Evolutionary conservation across 768 basidiomycete species (phyloP).

Genomic region (Austroboletus festivus): DNA sequence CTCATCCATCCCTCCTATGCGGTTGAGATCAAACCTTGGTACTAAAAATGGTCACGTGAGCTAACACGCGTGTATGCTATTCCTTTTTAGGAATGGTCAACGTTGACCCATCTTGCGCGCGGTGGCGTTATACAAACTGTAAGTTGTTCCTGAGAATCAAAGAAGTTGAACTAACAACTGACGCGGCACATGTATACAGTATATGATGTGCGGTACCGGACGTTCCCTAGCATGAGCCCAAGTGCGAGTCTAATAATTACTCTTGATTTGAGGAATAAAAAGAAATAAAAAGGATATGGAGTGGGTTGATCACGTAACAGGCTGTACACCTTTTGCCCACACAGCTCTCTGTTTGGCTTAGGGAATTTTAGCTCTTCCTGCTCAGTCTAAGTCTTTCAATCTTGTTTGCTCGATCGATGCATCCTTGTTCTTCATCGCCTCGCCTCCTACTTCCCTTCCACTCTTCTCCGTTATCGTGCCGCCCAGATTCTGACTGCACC

Average conservation of each 20-base stretch:
- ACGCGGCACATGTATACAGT: too few species aligned
- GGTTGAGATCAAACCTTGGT: too few species aligned
- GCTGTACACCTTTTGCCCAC: slow-evolving; percentile 18
- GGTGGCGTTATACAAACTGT: too few species aligned
- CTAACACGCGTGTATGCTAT: too few species aligned
- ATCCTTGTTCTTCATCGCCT: slow-evolving; percentile 10
- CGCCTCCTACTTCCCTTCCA: slow-evolving; percentile 10
- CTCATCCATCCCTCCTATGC: too few species aligned
- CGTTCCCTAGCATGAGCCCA: too few species aligned
- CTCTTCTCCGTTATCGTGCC: slow-evolving; percentile 13
- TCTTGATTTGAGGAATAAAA: too few species aligned
- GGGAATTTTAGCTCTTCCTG: slow-evolving; percentile 17
- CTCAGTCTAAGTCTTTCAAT: slow-evolving; percentile 8
- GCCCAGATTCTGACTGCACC: slow-evolving; percentile 18
- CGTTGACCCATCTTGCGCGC: too few species aligned
- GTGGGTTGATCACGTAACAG: slow-evolving; percentile 32
- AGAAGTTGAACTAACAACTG: background rate
- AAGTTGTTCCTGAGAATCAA: slow-evolving; percentile 19
- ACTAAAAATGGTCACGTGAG: slow-evolving; percentile 25
- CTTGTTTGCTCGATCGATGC: slow-evolving; percentile 13
- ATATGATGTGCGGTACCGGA: too few species aligned
- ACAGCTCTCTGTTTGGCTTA: slow-evolving; percentile 13
- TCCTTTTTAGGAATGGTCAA: too few species aligned
- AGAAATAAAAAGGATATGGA: too few species aligned
- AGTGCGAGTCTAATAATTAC: too few species aligned